Evolutionary conservation across 2,329 filamentous ascomycete species (phyloP).

Genomic region (Lecanicillium sp.): DNA sequence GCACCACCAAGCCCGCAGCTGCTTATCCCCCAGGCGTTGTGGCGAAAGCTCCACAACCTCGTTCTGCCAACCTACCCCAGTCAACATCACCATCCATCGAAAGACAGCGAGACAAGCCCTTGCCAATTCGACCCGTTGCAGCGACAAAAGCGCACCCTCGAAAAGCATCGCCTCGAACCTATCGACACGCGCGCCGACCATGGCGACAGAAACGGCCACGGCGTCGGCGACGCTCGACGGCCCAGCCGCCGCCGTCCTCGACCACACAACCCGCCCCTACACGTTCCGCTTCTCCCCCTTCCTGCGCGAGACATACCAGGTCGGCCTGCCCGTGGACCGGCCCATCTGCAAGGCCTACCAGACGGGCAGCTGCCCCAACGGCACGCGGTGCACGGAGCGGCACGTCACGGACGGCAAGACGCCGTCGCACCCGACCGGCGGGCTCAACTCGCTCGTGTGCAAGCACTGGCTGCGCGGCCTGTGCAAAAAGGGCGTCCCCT

Average conservation of each 20-base stretch:
- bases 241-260: conserved; percentile 41
- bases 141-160: too few species aligned
- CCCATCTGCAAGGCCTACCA: conserved; percentile 82
- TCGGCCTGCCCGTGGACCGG: conserved; percentile 70
- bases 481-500: conserved; percentile 94
- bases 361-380: conserved; percentile 79
- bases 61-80: too few species aligned
- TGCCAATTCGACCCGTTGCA: too few species aligned
- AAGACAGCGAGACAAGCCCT: too few species aligned
- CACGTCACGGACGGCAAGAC: conserved; percentile 45
- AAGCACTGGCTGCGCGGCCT: conserved; percentile 97
- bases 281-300: conserved; percentile 82
- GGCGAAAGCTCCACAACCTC: too few species aligned
- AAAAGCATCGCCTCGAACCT: too few species aligned
- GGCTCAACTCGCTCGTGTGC: conserved; percentile 81
- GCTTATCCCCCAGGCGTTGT: too few species aligned
- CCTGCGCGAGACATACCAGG: conserved; percentile 73
- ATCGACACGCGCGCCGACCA: too few species aligned
- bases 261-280: conserved; percentile 49
- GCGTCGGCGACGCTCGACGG: conserved; percentile 18
- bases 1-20: too few species aligned
- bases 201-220: conserved; percentile 21
- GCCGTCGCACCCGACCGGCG: conserved; percentile 31
- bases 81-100: too few species aligned
- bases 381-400: conserved; percentile 76